These are phyloP conservation scores for Neckera pumila DNA, from an alignment of 225 moss, liverwort and hornwort species.

Conservation along the genomic window DNA sequence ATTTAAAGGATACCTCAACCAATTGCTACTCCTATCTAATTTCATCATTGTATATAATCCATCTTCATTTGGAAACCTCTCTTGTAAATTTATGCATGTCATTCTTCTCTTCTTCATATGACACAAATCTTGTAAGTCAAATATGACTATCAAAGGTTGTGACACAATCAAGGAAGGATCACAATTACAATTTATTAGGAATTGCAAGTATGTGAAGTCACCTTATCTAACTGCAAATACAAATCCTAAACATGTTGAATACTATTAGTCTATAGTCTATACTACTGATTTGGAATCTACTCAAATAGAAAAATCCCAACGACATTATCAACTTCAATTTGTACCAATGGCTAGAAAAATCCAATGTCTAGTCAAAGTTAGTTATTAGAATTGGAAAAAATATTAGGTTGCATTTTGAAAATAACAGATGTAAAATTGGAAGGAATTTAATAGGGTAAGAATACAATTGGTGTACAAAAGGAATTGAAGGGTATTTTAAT, in stretches of 20 bases:
- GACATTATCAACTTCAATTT: neutral
- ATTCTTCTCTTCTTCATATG: neutral
- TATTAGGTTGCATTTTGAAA: neutral
- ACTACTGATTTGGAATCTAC: neutral
- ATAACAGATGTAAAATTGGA: neutral
- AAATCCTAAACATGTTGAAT: neutral
- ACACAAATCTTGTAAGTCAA: neutral
- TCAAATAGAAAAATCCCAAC: neutral
- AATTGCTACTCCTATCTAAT: neutral
- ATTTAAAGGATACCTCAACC: neutral
- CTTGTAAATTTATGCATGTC: no score
- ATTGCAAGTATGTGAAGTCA: neutral
- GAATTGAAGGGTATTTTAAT: neutral
- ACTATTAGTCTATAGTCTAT: rapidly evolving
- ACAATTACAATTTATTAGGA: neutral
- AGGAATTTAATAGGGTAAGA: rapidly evolving
- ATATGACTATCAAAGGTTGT: neutral
- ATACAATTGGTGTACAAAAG: rapidly evolving
- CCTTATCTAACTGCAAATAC: no score
- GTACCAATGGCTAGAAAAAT: rapidly evolving
- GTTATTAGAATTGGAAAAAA: rapidly evolving
- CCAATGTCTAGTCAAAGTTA: rapidly evolving
- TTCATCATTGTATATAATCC: neutral
- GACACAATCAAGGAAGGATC: rapidly evolving
- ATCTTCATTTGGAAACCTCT: no score